Conservation (phyloP, 164 flowering plant genomes). For the Vitis labrusca region DNA sequence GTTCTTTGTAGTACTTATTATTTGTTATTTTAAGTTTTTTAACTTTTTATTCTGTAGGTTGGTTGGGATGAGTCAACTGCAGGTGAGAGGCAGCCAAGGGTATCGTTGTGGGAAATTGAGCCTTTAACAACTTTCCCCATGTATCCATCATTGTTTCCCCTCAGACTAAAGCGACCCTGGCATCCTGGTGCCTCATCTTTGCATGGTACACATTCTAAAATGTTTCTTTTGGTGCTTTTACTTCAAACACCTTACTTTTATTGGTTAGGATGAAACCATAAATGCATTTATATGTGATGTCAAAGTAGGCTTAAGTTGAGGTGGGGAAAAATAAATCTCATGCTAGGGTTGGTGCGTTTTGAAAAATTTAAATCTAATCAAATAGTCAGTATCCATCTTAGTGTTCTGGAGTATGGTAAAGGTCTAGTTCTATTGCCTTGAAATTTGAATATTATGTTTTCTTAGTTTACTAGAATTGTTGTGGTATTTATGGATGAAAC, state of each 20-base stretch:
- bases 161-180: constrained; percentile 58
- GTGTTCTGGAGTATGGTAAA: too few relatives aligned
- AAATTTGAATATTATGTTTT: too few relatives aligned
- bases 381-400: too few relatives aligned
- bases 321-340: too few relatives aligned
- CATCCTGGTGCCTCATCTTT: constrained; percentile 46
- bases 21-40: not conserved
- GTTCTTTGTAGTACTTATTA: not conserved
- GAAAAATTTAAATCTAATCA: too few relatives aligned
- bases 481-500: too few relatives aligned
- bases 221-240: not conserved
- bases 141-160: constrained; percentile 60
- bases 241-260: not conserved
- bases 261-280: too few relatives aligned
- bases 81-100: constrained; percentile 62
- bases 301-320: too few relatives aligned
- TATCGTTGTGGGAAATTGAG: constrained; percentile 62
- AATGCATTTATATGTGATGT: too few relatives aligned
- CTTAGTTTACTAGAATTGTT: too few relatives aligned
- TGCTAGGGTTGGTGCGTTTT: too few relatives aligned
- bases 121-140: constrained; percentile 62
- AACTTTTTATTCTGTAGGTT: constrained; percentile 29
- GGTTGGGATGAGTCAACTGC: constrained; percentile 73
- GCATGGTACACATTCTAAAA: constrained; percentile 24
- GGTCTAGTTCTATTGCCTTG: too few relatives aligned